Conservation (phyloP, 345 rosid species). For the Acer campestre region DNA sequence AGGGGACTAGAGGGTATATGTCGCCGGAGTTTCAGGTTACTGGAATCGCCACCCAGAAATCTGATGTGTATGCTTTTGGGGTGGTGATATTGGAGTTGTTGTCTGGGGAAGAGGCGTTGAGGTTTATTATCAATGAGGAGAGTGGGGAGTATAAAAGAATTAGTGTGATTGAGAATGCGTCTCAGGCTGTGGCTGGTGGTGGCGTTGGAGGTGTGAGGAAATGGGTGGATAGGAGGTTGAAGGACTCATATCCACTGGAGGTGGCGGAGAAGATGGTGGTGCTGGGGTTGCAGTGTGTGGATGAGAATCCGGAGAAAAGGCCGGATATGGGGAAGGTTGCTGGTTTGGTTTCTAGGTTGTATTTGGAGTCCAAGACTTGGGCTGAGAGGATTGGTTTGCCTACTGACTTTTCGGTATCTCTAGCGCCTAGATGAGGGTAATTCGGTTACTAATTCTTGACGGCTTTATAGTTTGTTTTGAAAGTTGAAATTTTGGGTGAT, state of each 20-base stretch:
- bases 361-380: conserved; percentile 53
- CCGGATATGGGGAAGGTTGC: conserved; percentile 58
- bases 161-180: conserved; percentile 48
- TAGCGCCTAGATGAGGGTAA: conserved; percentile 51
- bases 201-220: conserved; percentile 42
- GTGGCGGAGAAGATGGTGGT: conserved; percentile 54
- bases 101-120: conserved; percentile 52
- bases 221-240: conserved; percentile 62
- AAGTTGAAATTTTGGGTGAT: neutral
- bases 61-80: conserved; percentile 60
- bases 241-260: conserved; percentile 66
- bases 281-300: conserved; percentile 58
- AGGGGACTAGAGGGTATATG: conserved; percentile 62
- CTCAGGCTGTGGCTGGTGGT: conserved; percentile 34
- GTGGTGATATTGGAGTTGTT: conserved; percentile 55
- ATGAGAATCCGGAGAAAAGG: conserved; percentile 43
- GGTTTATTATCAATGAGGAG: conserved; percentile 35
- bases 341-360: conserved; percentile 43
- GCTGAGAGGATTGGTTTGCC: conserved; percentile 39
- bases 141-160: conserved; percentile 34
- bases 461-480: neutral
- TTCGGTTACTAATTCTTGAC: neutral
- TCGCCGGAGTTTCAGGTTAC: conserved; percentile 48
- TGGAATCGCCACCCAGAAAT: conserved; percentile 39
- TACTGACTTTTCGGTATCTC: conserved; percentile 50